Base-by-base conservation (phyloP, 78 protist species). In the Dictyostelium capitatum region DNA sequence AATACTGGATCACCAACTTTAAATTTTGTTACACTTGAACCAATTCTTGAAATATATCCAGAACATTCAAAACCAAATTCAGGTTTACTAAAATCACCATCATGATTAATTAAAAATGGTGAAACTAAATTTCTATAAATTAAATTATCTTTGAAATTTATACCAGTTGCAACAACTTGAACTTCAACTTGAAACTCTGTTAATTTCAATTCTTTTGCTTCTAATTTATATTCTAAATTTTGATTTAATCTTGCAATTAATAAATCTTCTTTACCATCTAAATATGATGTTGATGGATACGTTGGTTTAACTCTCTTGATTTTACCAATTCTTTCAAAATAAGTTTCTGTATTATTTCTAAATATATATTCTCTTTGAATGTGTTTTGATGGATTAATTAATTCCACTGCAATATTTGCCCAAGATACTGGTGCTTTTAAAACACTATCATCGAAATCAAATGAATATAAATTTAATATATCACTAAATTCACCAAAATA, bases 41-140 rank as follows among this genome's bases (percentile, higher is more conserved):
- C 94, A 0, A 69, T 57, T n/a, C 94, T 47, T 10, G 85, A 47
- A 8, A 90, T 73, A 8, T 69, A 20, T 15, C 89, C 95, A 50
- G 95, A 70, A 11, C 80, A 69, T 46, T 90, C 95, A 12, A n/a
- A 11, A 30, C 95, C 95, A 47, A 90, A 74, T 46, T 32, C 80
- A 3, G 47, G 43, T 46, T 30, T 12, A 47, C 9, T 23, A 6
- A 12, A 1, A 15, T 73, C 56, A 20, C 57, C 80, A 4, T 14
- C 47, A 47, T 30, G 47, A 5, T 30, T 20, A 3, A 32, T 23
- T 12, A 23, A 14, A n/a, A 46, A 23, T 47, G 15, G 59, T n/a
- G 80, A n/a, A 0, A 73, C 80, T 9, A 73, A 46, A 73, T 30
- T 23, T 7, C 80, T 14, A 80, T 80, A 65, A 0, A 80, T 48